Conservation (phyloP, 192 early-diverging fungal species). For the Gonapodya sp. region DNA sequence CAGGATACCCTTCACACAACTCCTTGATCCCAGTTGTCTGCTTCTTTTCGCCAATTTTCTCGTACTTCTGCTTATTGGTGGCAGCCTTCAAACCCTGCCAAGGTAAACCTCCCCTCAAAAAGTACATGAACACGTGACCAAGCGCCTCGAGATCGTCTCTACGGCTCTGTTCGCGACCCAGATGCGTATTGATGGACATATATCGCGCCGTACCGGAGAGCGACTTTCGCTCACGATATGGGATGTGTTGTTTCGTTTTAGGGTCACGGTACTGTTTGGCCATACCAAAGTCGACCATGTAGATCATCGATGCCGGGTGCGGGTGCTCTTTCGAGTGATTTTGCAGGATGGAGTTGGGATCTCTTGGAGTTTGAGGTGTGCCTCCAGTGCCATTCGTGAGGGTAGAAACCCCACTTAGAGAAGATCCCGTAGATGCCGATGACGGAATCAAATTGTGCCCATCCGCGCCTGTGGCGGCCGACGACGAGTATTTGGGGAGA, state of each 20-base stretch:
- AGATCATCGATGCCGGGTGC: constrained; percentile 52
- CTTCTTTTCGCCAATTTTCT: constrained; percentile 98
- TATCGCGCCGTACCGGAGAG: constrained; percentile 94
- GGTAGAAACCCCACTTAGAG: neutral
- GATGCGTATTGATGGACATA: constrained; percentile 97
- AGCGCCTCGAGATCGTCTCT: constrained; percentile 95
- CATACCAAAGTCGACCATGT: constrained; percentile 98
- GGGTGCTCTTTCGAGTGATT: constrained; percentile 47
- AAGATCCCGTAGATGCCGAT: neutral
- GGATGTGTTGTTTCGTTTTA: constrained; percentile 93
- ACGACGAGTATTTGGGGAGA: constrained; percentile 16
- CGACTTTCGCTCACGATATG: constrained; percentile 90
- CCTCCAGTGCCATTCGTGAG: neutral
- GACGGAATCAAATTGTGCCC: neutral
- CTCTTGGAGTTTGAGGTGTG: constrained; percentile 12
- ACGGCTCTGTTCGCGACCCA: constrained; percentile 94
- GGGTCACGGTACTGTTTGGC: constrained; percentile 96
- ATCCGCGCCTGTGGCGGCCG: neutral
- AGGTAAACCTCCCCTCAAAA: constrained; percentile 83
- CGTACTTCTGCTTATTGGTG: constrained; percentile 99
- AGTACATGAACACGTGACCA: constrained; percentile 98
- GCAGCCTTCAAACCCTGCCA: constrained; percentile 98
- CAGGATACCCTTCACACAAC: constrained; percentile 81
- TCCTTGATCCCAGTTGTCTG: constrained; percentile 81
- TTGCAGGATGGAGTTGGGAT: constrained; percentile 32